Conservation (phyloP, 2,329 filamentous ascomycete species). For the Cordyceps cicadae region DNA sequence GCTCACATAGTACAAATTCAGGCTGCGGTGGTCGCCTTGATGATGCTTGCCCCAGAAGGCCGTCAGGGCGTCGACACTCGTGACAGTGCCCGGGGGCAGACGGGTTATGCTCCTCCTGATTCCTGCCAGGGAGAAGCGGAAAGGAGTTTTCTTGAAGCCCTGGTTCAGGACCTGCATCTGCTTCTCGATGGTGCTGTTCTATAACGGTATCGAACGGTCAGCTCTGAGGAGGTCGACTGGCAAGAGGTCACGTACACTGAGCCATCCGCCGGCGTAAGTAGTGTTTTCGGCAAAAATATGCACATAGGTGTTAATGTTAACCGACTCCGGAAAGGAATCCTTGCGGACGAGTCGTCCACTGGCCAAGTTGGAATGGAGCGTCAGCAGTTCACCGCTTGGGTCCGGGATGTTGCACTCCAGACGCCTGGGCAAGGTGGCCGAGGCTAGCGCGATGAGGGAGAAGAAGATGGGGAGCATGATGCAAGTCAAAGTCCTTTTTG, state of each 20-base stretch:
- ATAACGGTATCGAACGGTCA: background rate
- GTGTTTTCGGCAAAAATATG: background rate
- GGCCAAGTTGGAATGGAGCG: background rate
- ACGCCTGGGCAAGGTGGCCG: background rate
- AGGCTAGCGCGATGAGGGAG: background rate
- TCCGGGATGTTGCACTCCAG: background rate
- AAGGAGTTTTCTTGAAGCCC: background rate
- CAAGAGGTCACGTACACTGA: background rate
- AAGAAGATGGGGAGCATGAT: background rate
- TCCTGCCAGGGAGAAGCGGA: background rate
- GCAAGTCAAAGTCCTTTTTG: background rate
- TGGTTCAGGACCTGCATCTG: background rate
- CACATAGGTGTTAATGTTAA: background rate
- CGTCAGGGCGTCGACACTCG: background rate
- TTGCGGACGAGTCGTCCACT: background rate
- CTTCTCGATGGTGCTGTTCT: background rate
- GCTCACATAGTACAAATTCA: constrained; percentile 40
- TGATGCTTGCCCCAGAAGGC: constrained; percentile 23
- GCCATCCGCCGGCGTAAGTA: background rate
- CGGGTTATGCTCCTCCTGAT: no score
- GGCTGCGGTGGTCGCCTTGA: constrained; percentile 31
- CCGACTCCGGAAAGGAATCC: background rate
- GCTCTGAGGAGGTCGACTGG: background rate
- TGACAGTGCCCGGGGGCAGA: background rate
- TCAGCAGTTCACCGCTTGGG: background rate